Evolutionary conservation across 2,329 filamentous ascomycete genomes (phyloP), one percentile per base, ranked within the genome.

Genomic region (Cordyceps militaris): DNA sequence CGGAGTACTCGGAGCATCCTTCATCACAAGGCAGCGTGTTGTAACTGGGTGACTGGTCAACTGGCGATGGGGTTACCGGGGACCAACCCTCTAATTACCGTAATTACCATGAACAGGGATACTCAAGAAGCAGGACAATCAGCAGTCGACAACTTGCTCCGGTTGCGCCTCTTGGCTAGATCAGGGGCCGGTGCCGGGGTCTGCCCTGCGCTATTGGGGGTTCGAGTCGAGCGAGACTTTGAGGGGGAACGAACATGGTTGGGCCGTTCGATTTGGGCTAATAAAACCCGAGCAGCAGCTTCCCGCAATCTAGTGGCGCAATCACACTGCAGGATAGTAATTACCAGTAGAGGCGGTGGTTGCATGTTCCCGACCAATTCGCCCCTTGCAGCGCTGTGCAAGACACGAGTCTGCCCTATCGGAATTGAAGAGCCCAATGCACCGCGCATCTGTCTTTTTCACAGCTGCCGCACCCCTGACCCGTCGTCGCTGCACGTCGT

Each of bases 61-160:
- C 38, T 21, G n/a, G 11, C n/a, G 38, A 54, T 34, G 40, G 51
- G 32, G 42, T 47, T 21, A 28, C 42, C 52, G 52, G 42, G 32
- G 40, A 23, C 40, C 16, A 44, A 38, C 6, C 28, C n/a, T 60
- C 42, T 59, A 62, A 62, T 65, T 63, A 59, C 62, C 62, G 63
- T 63, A 65, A 65, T 65, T 65, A 60, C 62, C 58, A 63, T 56
- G 60, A 47, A 38, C 58, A 50, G 58, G 55, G 52, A 32, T 56
- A 7, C 23, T 36, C 14, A 7, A 16, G 30, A 49, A 19, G 10
- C 46, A 30, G 5, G 46, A 28, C 32, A 56, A 32, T 44, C 26
- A 43, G 38, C 19, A 53, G 6, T 8, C 26, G 11, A 5, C 13
- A 36, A 50, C 11, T 10, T 16, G 10, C 44, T 28, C 36, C 23